Evolutionary conservation across 2,329 filamentous ascomycete species (phyloP).

Genomic region (Delphinella strobiligena): DNA sequence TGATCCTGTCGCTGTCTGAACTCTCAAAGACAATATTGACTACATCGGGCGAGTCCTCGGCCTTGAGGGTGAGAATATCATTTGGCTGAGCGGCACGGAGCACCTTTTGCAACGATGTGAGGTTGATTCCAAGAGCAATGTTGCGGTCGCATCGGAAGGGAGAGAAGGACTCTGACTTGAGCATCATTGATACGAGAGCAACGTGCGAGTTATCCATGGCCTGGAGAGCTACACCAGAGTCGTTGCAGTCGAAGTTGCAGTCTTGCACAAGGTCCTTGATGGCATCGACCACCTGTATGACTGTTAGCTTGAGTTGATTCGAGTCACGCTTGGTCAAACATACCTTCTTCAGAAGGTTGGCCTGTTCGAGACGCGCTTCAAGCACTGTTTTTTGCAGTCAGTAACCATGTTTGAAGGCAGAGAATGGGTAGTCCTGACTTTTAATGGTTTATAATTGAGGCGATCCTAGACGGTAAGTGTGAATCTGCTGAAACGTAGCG

Average conservation of each 20-base stretch:
- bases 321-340: too few species aligned
- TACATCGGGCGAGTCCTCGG: slow-evolving; percentile 89
- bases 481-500: background rate
- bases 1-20: slow-evolving; percentile 74
- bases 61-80: slow-evolving; percentile 92
- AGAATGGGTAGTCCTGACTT: too few species aligned
- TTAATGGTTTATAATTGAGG: too few species aligned
- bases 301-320: too few species aligned
- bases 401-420: background rate
- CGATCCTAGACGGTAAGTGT: too few species aligned
- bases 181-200: slow-evolving; percentile 96
- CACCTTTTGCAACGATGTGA: slow-evolving; percentile 92
- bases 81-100: slow-evolving; percentile 88
- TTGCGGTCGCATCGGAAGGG: slow-evolving; percentile 98
- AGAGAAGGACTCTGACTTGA: slow-evolving; percentile 87
- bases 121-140: slow-evolving; percentile 94
- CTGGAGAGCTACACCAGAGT: slow-evolving; percentile 93
- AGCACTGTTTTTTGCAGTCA: slow-evolving; percentile 49
- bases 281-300: slow-evolving; percentile 78
- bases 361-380: slow-evolving; percentile 95
- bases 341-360: slow-evolving; percentile 89
- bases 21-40: slow-evolving; percentile 95
- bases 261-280: slow-evolving; percentile 99
- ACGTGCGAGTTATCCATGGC: slow-evolving; percentile 99
- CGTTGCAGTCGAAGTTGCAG: slow-evolving; percentile 99